phyloP scores from a whole-genome alignment of 257 asterid species.

The Dorcoceras hygrometricum region DNA sequence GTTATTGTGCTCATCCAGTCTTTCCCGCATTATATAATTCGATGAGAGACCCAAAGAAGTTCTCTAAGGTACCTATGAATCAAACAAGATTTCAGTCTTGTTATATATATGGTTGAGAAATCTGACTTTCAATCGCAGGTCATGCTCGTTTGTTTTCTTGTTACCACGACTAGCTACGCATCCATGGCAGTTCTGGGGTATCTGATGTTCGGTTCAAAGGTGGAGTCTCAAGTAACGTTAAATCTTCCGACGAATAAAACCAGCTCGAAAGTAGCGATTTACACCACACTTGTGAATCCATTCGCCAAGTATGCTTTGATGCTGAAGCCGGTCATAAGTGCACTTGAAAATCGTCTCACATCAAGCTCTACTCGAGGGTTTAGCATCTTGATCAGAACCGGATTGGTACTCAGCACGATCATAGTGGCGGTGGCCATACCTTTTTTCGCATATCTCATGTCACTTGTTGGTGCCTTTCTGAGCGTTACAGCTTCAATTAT shows the following conservation, averaged over 20 bases:
- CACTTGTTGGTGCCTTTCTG: slow-evolving; percentile 68
- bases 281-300: slow-evolving; percentile 78
- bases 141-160: slow-evolving; percentile 55
- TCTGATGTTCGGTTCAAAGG: slow-evolving; percentile 64
- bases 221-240: slow-evolving; percentile 70
- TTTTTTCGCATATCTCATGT: slow-evolving; percentile 62
- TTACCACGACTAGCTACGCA: slow-evolving; percentile 61
- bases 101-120: not conserved
- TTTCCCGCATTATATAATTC: slow-evolving; percentile 84
- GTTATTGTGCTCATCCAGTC: slow-evolving; percentile 96
- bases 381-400: slow-evolving; percentile 41
- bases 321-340: slow-evolving; percentile 64
- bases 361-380: slow-evolving; percentile 25
- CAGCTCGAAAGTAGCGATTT: slow-evolving; percentile 70
- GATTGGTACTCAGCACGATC: slow-evolving; percentile 60
- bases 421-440: slow-evolving; percentile 65
- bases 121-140: slow-evolving; percentile 47
- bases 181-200: slow-evolving; percentile 70
- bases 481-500: slow-evolving; percentile 63
- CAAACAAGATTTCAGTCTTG: not conserved
- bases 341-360: slow-evolving; percentile 41
- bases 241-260: slow-evolving; percentile 53
- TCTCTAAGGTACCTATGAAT: slow-evolving; percentile 62
- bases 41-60: slow-evolving; percentile 64
- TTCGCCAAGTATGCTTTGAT: slow-evolving; percentile 77